Base-by-base conservation (phyloP, 2,329 filamentous ascomycete genomes). In the Cadophora sp. region DNA sequence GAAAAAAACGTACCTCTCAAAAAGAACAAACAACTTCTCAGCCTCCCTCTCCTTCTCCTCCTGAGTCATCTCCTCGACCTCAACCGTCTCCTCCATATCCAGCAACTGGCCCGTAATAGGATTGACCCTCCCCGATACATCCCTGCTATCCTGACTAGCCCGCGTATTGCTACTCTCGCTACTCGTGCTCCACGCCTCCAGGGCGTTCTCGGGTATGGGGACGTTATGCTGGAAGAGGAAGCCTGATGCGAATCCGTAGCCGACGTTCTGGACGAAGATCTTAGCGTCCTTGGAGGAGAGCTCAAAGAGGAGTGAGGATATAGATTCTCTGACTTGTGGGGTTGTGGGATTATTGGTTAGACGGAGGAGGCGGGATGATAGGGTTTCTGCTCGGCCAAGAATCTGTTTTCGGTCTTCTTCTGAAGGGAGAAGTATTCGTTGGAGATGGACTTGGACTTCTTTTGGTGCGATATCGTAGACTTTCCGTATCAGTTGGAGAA, bases 211-310 rank as follows among this genome's bases (percentile, higher is more conserved):
- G 0, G 94, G 93, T 26, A 97, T 83, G 0, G 90, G 85, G 14
- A 98, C 89, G 65, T 96, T 92, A 70, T 95, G 92, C 71, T 92
- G 91, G 81, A 94, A 91, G 19, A 99, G 82, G 77, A 96, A 97
- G 0, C 96, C 96, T 0, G 94, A 92, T 0, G 96, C 96, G 76
- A 92, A 97, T 0, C 96, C 96, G 77, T 97, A 99, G 0, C 96
- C 96, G 14, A 99, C 92, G 73, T 97, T 97, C 62, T 92, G 86
- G 0, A 98, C 92, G 76, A 97, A 96, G 34, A 85, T 91, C 19
- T 86, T 86, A 0, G 94, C 87, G 74, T 97, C 90, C 74, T 90
- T 92, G 71, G 91, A 91, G 0, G 94, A 97, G 31, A 98, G 84
- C 72, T 97, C 92, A 77, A 97, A 99, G 69, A 97, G 86, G 27